Conservation (phyloP, 352 stramenopile species). For the Blastocystis sp. region DNA sequence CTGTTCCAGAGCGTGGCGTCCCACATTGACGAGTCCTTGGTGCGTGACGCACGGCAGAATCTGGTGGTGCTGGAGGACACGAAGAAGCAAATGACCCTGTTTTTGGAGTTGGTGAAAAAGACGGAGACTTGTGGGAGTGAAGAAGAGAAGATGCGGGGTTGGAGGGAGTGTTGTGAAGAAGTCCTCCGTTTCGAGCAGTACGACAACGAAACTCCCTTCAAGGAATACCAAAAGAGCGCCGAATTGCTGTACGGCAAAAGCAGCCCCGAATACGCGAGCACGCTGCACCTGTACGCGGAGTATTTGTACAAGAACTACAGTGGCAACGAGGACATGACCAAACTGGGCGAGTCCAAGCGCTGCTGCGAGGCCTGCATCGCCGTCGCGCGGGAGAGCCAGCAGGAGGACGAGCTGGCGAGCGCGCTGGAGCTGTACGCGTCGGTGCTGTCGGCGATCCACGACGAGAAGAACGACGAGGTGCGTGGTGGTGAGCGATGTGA, state of each 20-base stretch:
- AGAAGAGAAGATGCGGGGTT: neutral
- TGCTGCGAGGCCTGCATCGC: conserved; percentile 1
- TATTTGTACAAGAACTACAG: conserved; percentile 57
- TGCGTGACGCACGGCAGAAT: conserved; percentile 44
- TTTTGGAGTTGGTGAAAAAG: neutral
- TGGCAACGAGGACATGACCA: conserved; percentile 13
- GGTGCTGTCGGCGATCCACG: conserved; percentile 51
- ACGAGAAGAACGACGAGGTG: conserved; percentile 43
- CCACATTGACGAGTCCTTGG: conserved; percentile 27
- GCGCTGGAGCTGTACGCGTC: conserved; percentile 58
- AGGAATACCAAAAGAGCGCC: conserved; percentile 18
- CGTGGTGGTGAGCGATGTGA: neutral
- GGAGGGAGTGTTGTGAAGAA: conserved; percentile 38
- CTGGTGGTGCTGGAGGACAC: conserved; percentile 39
- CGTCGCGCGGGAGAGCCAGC: neutral
- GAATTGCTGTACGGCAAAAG: conserved; percentile 41
- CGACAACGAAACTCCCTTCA: conserved; percentile 50
- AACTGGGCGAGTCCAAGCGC: conserved; percentile 31
- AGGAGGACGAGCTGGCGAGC: neutral
- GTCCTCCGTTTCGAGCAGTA: conserved; percentile 58
- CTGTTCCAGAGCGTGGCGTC: conserved; percentile 11
- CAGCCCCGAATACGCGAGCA: conserved; percentile 20
- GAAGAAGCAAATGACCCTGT: conserved; percentile 24
- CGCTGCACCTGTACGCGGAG: conserved; percentile 46
- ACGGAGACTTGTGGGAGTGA: neutral